These are phyloP conservation scores for Fusarium xyrophilum DNA, from an alignment of 2,329 filamentous ascomycete genomes.

Conservation along the genomic window DNA sequence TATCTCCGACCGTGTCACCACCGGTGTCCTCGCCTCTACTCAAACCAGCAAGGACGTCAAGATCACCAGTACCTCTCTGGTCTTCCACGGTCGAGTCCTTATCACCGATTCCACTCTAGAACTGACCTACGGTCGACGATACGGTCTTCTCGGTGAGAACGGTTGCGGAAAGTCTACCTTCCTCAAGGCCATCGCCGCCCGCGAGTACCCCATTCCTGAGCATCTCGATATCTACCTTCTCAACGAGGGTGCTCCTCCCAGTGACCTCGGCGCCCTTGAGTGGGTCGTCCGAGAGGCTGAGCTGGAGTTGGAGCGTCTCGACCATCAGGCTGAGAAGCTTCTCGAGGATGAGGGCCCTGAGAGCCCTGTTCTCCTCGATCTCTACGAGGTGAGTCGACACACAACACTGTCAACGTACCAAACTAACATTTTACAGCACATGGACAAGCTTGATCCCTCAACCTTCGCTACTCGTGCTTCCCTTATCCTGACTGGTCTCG, in stretches of 20 bases:
- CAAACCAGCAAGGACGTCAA: conserved; percentile 91
- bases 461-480: conserved; percentile 96
- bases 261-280: conserved; percentile 87
- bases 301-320: conserved; percentile 88
- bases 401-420: background rate
- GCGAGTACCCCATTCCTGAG: conserved; percentile 95
- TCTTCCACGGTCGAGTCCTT: conserved; percentile 97
- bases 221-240: conserved; percentile 98
- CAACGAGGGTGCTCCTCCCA: conserved; percentile 93
- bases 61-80: conserved; percentile 89
- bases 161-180: conserved; percentile 99
- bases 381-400: conserved; percentile 82
- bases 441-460: conserved; percentile 98
- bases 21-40: conserved; percentile 90
- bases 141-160: conserved; percentile 97
- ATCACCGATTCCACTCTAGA: conserved; percentile 94
- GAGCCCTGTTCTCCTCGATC: conserved; percentile 85
- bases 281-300: conserved; percentile 97
- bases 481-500: conserved; percentile 96
- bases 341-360: conserved; percentile 93
- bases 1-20: conserved; percentile 96
- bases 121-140: conserved; percentile 89
- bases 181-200: conserved; percentile 89
- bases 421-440: conserved; percentile 67
- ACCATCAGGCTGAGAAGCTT: conserved; percentile 86